Evolutionary conservation across 179 eudicot genomes (phyloP).

Genomic region (Amaranthus tricolor): DNA sequence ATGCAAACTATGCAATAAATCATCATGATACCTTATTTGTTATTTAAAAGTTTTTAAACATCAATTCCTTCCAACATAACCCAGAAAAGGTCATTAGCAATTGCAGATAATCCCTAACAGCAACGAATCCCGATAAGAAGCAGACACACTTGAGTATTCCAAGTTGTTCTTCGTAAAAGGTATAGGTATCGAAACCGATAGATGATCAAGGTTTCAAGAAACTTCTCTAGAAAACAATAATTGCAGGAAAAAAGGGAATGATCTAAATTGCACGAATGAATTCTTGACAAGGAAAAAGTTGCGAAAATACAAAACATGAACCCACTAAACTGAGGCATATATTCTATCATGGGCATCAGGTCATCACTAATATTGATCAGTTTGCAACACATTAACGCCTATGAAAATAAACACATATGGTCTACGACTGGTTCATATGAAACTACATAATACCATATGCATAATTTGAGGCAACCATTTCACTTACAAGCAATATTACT

Average conservation of each 20-base stretch:
- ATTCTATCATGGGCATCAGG: neutral
- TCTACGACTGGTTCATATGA: neutral
- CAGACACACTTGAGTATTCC: neutral
- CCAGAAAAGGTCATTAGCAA: neutral
- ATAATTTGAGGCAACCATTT: neutral
- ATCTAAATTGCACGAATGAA: too few species aligned
- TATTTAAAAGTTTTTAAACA: neutral
- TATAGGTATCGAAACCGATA: neutral
- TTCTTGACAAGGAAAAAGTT: neutral
- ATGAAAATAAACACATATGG: neutral
- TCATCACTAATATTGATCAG: neutral
- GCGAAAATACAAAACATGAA: neutral
- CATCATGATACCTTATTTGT: neutral
- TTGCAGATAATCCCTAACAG: constrained; percentile 1
- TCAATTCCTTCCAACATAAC: neutral
- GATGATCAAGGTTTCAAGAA: neutral
- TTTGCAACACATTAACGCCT: neutral
- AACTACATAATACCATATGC: neutral
- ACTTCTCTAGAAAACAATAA: neutral
- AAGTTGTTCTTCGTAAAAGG: neutral
- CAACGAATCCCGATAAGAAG: neutral
- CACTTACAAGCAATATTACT: neutral
- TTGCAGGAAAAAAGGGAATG: too few species aligned
- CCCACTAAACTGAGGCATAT: neutral
- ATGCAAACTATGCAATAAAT: neutral